A percentile compares a stretch with the other conserved stretches of the same genome.
Evolutionary conservation across 2,329 filamentous ascomycete genomes (phyloP).

Genomic region (Mycosphaerella arachidis): DNA sequence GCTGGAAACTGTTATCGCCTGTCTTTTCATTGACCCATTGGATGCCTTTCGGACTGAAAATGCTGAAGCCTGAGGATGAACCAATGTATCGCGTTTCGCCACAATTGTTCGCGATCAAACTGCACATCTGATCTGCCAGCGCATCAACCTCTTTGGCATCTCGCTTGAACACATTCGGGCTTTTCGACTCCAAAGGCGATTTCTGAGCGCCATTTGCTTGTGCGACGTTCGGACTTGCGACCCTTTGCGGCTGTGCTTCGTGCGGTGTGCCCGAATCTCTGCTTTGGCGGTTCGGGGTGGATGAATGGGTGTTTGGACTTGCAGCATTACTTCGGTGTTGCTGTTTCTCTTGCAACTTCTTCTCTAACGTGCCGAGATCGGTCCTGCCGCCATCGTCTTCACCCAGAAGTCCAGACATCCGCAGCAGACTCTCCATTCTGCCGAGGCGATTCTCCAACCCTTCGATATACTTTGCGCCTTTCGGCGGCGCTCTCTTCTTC

Average conservation of each 20-base stretch:
- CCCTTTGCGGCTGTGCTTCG: constrained; percentile 7
- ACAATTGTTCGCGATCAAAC: constrained; percentile 86
- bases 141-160: constrained; percentile 30
- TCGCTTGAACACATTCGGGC: constrained; percentile 7
- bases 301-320: constrained; percentile 32
- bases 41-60: constrained; percentile 96
- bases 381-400: constrained; percentile 82
- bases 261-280: constrained; percentile 14
- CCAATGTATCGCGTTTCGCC: constrained; percentile 96
- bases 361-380: constrained; percentile 84
- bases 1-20: constrained; percentile 88
- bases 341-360: constrained; percentile 54
- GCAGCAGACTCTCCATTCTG: constrained; percentile 90
- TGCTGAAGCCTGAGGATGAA: constrained; percentile 95
- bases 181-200: not conserved
- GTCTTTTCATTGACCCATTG: constrained; percentile 98
- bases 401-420: constrained; percentile 77
- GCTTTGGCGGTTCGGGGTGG: constrained; percentile 7
- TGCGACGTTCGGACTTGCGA: constrained; percentile 2
- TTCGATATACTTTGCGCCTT: constrained; percentile 98
- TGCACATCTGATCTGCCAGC: constrained; percentile 98
- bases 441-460: constrained; percentile 88
- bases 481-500: constrained; percentile 96
- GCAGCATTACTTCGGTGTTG: constrained; percentile 33
- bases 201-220: constrained; percentile 5